Evolutionary conservation across 352 stramenopile species (phyloP).

Genomic region (Aphanomyces euteiches): DNA sequence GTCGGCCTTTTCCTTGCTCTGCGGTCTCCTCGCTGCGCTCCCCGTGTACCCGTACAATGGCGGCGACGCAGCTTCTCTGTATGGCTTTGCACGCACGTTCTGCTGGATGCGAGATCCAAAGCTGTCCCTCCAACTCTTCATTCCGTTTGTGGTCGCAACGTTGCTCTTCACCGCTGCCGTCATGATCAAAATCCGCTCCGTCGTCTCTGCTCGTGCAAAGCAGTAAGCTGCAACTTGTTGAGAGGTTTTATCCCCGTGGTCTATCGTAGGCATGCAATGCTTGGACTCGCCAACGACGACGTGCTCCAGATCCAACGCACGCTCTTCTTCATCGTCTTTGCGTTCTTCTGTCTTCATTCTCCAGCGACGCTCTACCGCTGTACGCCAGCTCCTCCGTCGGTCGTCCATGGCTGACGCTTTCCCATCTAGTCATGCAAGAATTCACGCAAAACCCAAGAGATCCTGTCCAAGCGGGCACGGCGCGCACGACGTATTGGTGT

Average conservation of each 20-base stretch:
- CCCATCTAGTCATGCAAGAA: too few species aligned
- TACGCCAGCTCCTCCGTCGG: neutral
- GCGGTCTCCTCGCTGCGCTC: neutral
- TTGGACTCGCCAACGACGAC: neutral
- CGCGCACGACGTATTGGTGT: too few species aligned
- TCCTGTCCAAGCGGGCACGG: too few species aligned
- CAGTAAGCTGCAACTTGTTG: neutral
- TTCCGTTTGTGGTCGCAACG: conserved; percentile 2
- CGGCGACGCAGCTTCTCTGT: conserved; percentile 1
- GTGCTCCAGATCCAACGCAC: neutral
- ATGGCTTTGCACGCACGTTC: neutral
- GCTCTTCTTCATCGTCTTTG: neutral
- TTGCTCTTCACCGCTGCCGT: conserved; percentile 4
- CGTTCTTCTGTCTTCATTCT: conserved; percentile 2
- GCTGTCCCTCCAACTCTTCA: neutral
- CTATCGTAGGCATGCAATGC: neutral
- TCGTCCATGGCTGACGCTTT: neutral
- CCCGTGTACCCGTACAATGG: neutral
- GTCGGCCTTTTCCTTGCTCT: neutral
- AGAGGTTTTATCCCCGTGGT: neutral
- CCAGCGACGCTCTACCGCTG: neutral
- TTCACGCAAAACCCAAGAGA: too few species aligned
- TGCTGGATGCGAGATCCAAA: neutral
- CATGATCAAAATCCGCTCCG: neutral
- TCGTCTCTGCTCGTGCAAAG: conserved; percentile 3